Percentiles rank a stretch among this genome's conserved stretches.
Evolutionary conservation across 192 early-diverging fungal genomes (phyloP).

Genomic region (Entrophospora sp.): DNA sequence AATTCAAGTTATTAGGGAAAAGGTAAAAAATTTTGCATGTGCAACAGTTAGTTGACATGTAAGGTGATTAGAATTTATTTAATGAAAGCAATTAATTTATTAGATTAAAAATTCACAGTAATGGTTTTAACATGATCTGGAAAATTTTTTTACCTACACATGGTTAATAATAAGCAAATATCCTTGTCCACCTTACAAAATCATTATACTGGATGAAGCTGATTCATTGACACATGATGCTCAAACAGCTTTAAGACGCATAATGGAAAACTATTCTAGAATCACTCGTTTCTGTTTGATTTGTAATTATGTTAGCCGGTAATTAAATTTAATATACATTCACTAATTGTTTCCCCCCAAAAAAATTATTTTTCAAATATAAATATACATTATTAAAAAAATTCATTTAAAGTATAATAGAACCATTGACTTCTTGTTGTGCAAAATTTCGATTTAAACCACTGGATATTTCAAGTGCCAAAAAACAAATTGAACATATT

Average conservation of each 20-base stretch:
- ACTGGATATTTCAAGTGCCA: conserved; percentile 52
- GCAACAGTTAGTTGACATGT: conserved; percentile 25
- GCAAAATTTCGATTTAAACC: conserved; percentile 94
- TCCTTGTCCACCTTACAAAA: conserved; percentile 82
- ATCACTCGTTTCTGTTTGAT: conserved; percentile 93
- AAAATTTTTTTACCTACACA: not conserved
- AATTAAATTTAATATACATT: conserved; percentile 29
- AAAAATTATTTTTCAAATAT: not conserved
- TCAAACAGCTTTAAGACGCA: conserved; percentile 83
- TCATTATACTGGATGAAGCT: conserved; percentile 94
- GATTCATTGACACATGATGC: conserved; percentile 95
- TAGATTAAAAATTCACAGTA: not conserved
- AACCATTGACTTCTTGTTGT: conserved; percentile 88
- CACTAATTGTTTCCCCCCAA: conserved; percentile 4
- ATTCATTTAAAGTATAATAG: conserved; percentile 62
- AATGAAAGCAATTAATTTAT: not conserved
- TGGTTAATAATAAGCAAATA: conserved; percentile 22
- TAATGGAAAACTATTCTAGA: conserved; percentile 91
- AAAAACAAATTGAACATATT: conserved; percentile 57
- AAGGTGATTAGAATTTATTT: not conserved
- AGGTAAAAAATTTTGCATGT: conserved; percentile 90
- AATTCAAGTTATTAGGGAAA: conserved; percentile 86
- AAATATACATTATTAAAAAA: not conserved
- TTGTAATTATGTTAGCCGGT: conserved; percentile 79
- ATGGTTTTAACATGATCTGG: not conserved